Conservation (phyloP, 805 yeast genomes). For the Kodamaea jinghongensis region DNA sequence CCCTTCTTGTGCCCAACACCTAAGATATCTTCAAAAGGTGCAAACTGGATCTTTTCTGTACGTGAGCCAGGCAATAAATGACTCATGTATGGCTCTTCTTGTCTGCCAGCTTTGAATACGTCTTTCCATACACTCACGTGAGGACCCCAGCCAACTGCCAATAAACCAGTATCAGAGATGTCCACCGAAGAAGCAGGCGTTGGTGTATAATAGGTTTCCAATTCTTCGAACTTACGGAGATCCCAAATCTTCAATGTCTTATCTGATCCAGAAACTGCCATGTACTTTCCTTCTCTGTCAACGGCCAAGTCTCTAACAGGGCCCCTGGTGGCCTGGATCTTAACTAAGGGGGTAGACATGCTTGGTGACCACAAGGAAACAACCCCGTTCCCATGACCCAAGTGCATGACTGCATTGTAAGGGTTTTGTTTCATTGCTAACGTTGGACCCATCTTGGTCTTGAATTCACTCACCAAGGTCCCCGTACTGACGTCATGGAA, state of each 20-base stretch:
- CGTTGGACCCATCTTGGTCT: constrained; percentile 90
- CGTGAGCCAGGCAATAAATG: constrained; percentile 79
- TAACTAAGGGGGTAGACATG: constrained; percentile 80
- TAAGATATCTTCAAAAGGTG: constrained; percentile 95
- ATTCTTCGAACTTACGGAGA: constrained; percentile 72
- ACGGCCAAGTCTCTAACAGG: constrained; percentile 83
- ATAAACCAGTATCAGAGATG: constrained; percentile 82
- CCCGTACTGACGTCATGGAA: constrained; percentile 98
- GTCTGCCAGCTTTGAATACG: constrained; percentile 57
- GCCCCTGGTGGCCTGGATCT: constrained; percentile 77
- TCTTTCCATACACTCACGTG: constrained; percentile 95
- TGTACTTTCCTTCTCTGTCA: constrained; percentile 88
- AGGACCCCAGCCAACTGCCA: constrained; percentile 94
- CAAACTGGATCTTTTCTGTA: constrained; percentile 65
- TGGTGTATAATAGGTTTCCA: constrained; percentile 70
- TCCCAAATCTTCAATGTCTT: constrained; percentile 89
- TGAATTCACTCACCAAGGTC: constrained; percentile 70
- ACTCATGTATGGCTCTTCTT: constrained; percentile 86
- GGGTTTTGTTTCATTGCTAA: constrained; percentile 87
- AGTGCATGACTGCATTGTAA: constrained; percentile 91
- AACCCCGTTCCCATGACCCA: constrained; percentile 91
- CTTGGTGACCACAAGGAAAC: constrained; percentile 94
- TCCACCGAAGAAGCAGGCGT: constrained; percentile 80
- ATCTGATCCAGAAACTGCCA: constrained; percentile 92
- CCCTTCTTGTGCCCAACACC: constrained; percentile 74